Base-by-base conservation (phyloP, 768 basidiomycete species). In the Collybia sordida region DNA sequence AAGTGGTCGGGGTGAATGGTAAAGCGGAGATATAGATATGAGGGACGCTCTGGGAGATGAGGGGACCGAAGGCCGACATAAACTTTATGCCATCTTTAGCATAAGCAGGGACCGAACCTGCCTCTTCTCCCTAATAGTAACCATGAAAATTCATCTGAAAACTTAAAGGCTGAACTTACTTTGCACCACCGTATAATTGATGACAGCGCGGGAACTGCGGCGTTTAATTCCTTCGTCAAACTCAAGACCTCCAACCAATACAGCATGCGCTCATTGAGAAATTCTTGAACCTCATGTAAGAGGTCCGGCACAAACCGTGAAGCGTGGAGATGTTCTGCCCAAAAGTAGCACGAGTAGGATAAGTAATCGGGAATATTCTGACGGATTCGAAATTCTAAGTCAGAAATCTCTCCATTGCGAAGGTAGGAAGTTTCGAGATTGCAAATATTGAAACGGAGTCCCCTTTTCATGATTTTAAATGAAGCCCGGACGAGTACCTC, bases 381-480 rank as follows among this genome's bases (percentile, higher is more conserved):
- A 28, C 58, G 27, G 8, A 65, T 53, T 11, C 59, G 58, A 0
- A 22, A 9, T 18, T 51, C 36, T 6, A 70, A 52, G 48, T 64
- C 59, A 1, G 43, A 47, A 15, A 69, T 47, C 17, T 71, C 59
- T 14, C 40, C 27, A 48, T 73, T 69, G 7, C 34, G 53, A 4
- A 57, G 18, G 45, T 64, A 61, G 2, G 71, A 72, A 11, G 59
- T 63, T 25, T 59, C 52, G 6, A 73, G 46, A 5, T 62, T 24
- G 52, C 64, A 68, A 22, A 73, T 70, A 47, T 73, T 70, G 56
- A 74, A 73, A 42, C 51, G 50, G 8, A 73, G 60, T 6, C 52
- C 44, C 21, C 47, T 24, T 9, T 63, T 52, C 72, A 72, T 66
- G 14, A 64, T 45, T 3, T 41, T 31, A 6, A 73, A 43, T 8